Base-by-base conservation (phyloP, 306 rosid genomes). In the Geum urbanum region DNA sequence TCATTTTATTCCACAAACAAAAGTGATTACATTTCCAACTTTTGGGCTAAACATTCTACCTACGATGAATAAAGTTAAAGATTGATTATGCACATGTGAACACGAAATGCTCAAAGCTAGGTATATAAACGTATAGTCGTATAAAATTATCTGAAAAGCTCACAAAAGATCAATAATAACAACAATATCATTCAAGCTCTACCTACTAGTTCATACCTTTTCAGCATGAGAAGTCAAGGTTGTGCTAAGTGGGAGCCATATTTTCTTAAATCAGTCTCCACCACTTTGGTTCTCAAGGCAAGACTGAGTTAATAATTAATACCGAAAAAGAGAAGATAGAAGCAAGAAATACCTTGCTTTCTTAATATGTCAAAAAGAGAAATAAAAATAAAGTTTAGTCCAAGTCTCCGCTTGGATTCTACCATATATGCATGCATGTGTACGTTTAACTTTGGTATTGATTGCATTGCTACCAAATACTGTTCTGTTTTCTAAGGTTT, bases 141-240 rank as follows among this genome's bases (percentile, higher is more conserved):
- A 24, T 56, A 35, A 5, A 59, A 37, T 60, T 4, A 62, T 16
- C 67, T 40, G 67, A 62, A 62, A 41, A 18, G 49, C 49, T 62
- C 32, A 11, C 5, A 41, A 27, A 27, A 62, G 65, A 37, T 7
- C 13, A 32, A 40, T 18, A 62, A 62, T 27, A 62, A 32, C 24
- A 41, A 41, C 49, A 10, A 3, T 41, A 62, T 62, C 49, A n/a
- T 50, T 19, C 46, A 39, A 52, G 45, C 48, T 52, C 14, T 52
- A 52, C 13, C 57, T 19, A 39, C 37, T 2, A 52, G 19, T 12
- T 68, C 37, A 52, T n/a, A 4, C 39, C 72, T 51, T 51, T 67
- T 27, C 32, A 18, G 12, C 7, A 40, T 6, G 61, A 19, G 53
- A 72, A 72, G 76, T 72, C 76, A 72, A 72, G 60, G 18, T 35